Evolutionary conservation across 75 land plant species (phyloP).

Genomic region (Chamaecyparis obtusa): DNA sequence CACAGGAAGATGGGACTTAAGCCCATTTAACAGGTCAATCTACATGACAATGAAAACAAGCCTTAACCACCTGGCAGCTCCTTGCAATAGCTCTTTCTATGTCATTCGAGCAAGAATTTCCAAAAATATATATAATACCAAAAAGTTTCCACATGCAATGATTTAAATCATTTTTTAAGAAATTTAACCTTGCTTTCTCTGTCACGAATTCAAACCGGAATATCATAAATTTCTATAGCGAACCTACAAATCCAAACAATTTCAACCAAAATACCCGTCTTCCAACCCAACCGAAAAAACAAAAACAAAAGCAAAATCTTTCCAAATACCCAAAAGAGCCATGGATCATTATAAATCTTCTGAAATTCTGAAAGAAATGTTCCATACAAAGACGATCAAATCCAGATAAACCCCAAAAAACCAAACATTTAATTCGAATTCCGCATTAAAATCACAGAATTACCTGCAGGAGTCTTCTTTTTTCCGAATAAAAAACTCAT

Average conservation of each 20-base stretch:
- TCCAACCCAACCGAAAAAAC: background rate
- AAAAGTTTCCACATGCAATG: background rate
- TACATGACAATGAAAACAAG: background rate
- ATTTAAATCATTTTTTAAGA: background rate
- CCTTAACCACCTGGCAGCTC: background rate
- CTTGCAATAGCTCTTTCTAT: background rate
- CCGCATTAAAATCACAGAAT: background rate
- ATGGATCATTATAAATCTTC: background rate
- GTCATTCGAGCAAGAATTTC: background rate
- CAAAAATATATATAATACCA: background rate
- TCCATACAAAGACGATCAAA: background rate
- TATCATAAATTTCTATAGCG: background rate
- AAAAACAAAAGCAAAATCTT: background rate
- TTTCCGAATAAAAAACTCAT: conserved; percentile 83
- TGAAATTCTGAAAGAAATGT: background rate
- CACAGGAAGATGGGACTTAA: background rate
- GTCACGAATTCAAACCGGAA: background rate
- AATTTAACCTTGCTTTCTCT: background rate
- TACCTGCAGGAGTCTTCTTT: conserved; percentile 85
- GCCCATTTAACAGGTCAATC: background rate
- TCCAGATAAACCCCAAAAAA: background rate
- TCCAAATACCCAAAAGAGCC: background rate
- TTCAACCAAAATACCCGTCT: background rate
- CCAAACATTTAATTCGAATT: background rate
- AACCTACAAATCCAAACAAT: background rate